Evolutionary conservation across 2,329 filamentous ascomycete genomes (phyloP), one percentile per base, ranked within the genome.

Genomic region (Colletotrichum higginsianum): DNA sequence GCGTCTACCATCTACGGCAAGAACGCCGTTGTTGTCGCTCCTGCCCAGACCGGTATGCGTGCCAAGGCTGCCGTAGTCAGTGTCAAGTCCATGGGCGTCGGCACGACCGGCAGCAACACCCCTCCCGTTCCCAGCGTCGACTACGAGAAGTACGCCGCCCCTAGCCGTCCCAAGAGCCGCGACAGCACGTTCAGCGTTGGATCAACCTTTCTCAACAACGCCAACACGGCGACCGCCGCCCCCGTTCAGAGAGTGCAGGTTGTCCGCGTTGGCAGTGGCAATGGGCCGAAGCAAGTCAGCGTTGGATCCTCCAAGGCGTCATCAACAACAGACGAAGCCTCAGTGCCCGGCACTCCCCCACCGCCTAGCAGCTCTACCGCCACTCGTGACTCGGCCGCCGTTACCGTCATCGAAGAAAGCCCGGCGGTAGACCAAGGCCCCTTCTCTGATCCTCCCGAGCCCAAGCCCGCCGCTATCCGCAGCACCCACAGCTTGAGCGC

Each of bases 1-100:
- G 95, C 95, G 4, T 98, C 95, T 1, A 98, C 96, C 23, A 94
- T 98, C 64, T 98, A 98, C 79, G 93, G 94, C 75, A 96, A 95
- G 84, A 94, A 97, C 78, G 95, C 94, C 18, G 91, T 97, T 63
- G 90, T 98, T 47, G 76, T 95, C 87, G 79, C 93, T 86, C 92
- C 95, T 0, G 94, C 95, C 0, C 94, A 96, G 78, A 96, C 95
- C 63, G 93, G 94, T 70, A 93, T 96, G 79, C 91, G 95, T 72
- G 93, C 93, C 74, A 97, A 96, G 82, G 94, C 96, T 12, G 95
- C 94, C 46, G 92, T 98, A 79, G 95, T 99, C 79, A 98, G 94
- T 77, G 95, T 99, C 75, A 96, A 94, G 82, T 93, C 93, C 8
- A 86, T 83, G 67, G 88, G 87, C 23, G 87, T 85, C 67, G 90